These are phyloP conservation scores for Sporodiniella umbellata DNA, from an alignment of 371 early-diverging fungal species.

Conservation along the genomic window DNA sequence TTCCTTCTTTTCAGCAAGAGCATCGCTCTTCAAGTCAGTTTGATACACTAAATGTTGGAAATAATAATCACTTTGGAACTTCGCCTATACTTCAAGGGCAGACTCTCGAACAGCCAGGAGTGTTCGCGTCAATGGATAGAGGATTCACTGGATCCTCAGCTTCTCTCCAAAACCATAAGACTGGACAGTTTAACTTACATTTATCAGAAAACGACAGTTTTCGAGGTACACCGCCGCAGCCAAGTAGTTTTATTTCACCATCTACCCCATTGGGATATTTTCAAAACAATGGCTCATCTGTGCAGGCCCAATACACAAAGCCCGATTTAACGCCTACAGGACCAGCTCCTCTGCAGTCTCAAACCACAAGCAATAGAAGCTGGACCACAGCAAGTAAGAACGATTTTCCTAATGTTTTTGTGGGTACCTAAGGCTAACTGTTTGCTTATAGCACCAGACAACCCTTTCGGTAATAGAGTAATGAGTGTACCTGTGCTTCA, in stretches of 20 bases:
- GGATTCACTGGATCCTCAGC: slow-evolving; percentile 12
- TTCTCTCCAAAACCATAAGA: slow-evolving; percentile 7
- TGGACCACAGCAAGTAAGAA: slow-evolving; percentile 44
- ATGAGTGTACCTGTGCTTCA: background rate
- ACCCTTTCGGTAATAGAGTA: slow-evolving; percentile 33
- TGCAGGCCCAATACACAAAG: slow-evolving; percentile 12
- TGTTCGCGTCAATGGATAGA: no score
- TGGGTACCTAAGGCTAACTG: background rate
- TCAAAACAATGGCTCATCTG: slow-evolving; percentile 18
- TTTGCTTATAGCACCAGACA: slow-evolving; percentile 37
- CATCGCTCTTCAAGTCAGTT: no score
- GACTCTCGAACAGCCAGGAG: no score
- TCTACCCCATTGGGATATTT: slow-evolving; percentile 13
- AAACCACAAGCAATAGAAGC: slow-evolving; percentile 14
- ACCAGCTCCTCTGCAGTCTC: slow-evolving; percentile 13
- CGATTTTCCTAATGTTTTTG: background rate
- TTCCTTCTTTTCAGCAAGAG: no score
- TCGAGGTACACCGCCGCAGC: slow-evolving; percentile 4
- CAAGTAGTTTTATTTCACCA: background rate
- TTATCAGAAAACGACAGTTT: slow-evolving; percentile 6
- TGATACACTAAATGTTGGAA: no score
- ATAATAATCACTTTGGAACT: background rate
- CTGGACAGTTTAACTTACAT: background rate
- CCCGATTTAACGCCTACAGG: slow-evolving; percentile 27
- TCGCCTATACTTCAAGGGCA: background rate